Percentiles rank a stretch among this genome's conserved stretches.
Evolutionary conservation across 2,329 filamentous ascomycete genomes (phyloP).

Genomic region (Phialophora tarda): DNA sequence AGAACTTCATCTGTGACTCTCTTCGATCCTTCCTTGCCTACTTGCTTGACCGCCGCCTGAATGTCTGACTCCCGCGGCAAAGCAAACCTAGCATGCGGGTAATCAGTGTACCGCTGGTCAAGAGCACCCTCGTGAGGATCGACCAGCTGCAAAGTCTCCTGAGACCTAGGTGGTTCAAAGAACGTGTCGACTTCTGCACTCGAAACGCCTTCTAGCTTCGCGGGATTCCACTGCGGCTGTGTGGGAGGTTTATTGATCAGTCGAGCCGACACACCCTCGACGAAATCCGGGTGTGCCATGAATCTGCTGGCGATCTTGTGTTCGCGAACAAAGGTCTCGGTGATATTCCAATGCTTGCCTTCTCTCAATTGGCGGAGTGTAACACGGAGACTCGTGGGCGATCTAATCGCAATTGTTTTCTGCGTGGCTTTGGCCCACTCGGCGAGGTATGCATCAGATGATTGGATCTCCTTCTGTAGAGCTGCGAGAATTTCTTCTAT

Average conservation of each 20-base stretch:
- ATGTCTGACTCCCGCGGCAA: conserved; percentile 72
- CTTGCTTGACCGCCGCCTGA: conserved; percentile 49
- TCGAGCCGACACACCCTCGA: conserved; percentile 83
- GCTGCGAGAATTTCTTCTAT: conserved; percentile 73
- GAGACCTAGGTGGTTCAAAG: conserved; percentile 61
- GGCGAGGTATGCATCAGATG: conserved; percentile 58
- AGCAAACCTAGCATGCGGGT: conserved; percentile 72
- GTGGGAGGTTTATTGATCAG: conserved; percentile 72
- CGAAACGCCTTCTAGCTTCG: conserved; percentile 70
- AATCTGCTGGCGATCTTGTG: conserved; percentile 83
- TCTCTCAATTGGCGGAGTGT: conserved; percentile 80
- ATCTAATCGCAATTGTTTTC: conserved; percentile 74
- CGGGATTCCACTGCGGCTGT: conserved; percentile 76
- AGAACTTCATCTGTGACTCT: conserved; percentile 70
- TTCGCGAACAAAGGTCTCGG: conserved; percentile 83
- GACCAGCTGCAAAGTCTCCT: conserved; percentile 64
- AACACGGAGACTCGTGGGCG: conserved; percentile 85
- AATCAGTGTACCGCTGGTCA: conserved; percentile 68
- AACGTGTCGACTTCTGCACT: conserved; percentile 68
- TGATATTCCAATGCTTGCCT: conserved; percentile 77
- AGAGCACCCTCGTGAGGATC: conserved; percentile 45
- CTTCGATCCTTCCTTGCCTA: conserved; percentile 56
- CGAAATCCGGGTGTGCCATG: conserved; percentile 91
- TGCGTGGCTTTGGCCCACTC: conserved; percentile 82
- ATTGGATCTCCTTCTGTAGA: conserved; percentile 58